Conservation (phyloP, 768 basidiomycete genomes). For the Jaapia argillacea region DNA sequence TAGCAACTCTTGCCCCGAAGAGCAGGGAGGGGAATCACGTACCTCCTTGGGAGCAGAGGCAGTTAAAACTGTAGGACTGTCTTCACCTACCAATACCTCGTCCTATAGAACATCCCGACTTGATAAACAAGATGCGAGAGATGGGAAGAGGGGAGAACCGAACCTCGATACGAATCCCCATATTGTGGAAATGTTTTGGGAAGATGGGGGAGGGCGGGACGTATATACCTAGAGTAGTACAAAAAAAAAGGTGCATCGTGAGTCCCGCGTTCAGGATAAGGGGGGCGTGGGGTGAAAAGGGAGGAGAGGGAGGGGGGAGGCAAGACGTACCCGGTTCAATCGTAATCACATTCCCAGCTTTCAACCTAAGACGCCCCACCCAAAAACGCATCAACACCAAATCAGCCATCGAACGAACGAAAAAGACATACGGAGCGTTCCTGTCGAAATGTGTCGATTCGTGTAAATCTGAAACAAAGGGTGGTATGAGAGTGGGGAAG, state of each 20-base stretch:
- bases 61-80: slow-evolving; percentile 53
- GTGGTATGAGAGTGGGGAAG: too few relatives aligned
- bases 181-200: slow-evolving; percentile 82
- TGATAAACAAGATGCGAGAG: background rate
- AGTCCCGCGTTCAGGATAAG: too few relatives aligned
- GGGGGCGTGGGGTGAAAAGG: slow-evolving; percentile 2
- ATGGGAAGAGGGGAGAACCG: slow-evolving; percentile 5
- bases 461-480: slow-evolving; percentile 86
- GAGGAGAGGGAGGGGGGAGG: background rate
- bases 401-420: slow-evolving; percentile 1
- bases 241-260: slow-evolving; percentile 5
- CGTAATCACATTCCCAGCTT: slow-evolving; percentile 85
- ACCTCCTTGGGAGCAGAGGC: slow-evolving; percentile 81
- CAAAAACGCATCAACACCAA: slow-evolving; percentile 1
- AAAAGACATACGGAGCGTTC: slow-evolving; percentile 33
- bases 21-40: background rate
- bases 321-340: slow-evolving; percentile 68
- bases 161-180: slow-evolving; percentile 90
- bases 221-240: slow-evolving; percentile 51
- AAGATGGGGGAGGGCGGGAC: slow-evolving; percentile 74
- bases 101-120: slow-evolving; percentile 29
- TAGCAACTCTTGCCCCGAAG: background rate
- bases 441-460: slow-evolving; percentile 64
- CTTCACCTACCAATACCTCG: slow-evolving; percentile 59
- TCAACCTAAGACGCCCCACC: slow-evolving; percentile 37